phyloP scores from a whole-genome alignment of 192 early-diverging fungal species.

The Coemansia sp. region DNA sequence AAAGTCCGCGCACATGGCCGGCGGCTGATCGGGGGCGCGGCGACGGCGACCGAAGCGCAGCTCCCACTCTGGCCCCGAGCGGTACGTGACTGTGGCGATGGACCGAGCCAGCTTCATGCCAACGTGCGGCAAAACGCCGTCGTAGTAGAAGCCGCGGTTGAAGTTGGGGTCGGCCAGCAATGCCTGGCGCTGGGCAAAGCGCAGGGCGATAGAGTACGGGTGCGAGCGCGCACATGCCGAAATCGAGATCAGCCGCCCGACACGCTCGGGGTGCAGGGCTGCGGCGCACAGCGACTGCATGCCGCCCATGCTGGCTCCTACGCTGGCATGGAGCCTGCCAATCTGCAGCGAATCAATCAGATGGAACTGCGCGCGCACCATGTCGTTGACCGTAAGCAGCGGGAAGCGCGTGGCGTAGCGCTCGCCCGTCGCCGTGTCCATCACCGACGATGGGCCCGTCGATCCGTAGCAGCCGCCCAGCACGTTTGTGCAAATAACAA shows the following conservation, averaged over 20 bases:
- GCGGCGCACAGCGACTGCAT: slow-evolving; percentile 91
- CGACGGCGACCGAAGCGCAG: slow-evolving; percentile 87
- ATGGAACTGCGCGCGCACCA: slow-evolving; percentile 91
- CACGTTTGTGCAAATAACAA: slow-evolving; percentile 94
- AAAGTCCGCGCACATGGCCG: slow-evolving; percentile 88
- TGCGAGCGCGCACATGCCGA: slow-evolving; percentile 92
- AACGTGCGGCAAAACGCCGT: slow-evolving; percentile 78
- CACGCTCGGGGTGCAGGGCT: slow-evolving; percentile 75
- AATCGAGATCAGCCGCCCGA: slow-evolving; percentile 76
- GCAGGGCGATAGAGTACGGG: slow-evolving; percentile 92
- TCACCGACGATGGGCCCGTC: slow-evolving; percentile 81
- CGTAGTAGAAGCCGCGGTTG: slow-evolving; percentile 92
- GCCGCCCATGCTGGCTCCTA: slow-evolving; percentile 94
- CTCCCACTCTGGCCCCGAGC: slow-evolving; percentile 98
- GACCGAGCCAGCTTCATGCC: slow-evolving; percentile 96
- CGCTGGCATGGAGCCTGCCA: slow-evolving; percentile 76
- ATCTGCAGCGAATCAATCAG: slow-evolving; percentile 80
- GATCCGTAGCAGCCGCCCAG: slow-evolving; percentile 96
- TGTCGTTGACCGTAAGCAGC: slow-evolving; percentile 89
- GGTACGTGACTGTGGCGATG: slow-evolving; percentile 90
- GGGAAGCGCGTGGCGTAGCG: slow-evolving; percentile 91
- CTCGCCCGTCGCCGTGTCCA: slow-evolving; percentile 67
- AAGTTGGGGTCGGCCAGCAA: slow-evolving; percentile 93
- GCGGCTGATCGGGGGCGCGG: slow-evolving; percentile 64
- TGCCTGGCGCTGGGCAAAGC: slow-evolving; percentile 88